phyloP scores from a whole-genome alignment of 495 filamentous ascomycete genomes.

The Aspergillus funiculosus region DNA sequence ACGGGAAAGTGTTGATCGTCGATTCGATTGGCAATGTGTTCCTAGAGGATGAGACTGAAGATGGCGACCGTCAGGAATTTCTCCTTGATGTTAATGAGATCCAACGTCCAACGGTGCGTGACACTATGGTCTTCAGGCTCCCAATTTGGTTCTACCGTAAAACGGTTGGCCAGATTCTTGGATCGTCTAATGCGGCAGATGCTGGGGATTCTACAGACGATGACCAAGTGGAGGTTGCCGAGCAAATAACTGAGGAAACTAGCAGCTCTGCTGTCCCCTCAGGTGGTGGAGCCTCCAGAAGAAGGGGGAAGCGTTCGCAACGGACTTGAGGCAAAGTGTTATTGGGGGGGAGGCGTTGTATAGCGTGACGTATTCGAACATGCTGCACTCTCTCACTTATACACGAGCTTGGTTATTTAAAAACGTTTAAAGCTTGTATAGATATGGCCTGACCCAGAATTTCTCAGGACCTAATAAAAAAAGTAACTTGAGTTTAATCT shows the following conservation, averaged over 20 bases:
- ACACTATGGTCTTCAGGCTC: conserved; percentile 65
- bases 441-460: no score
- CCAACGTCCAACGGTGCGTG: conserved; percentile 54
- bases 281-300: conserved; percentile 21
- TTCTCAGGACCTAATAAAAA: no score
- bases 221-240: conserved; percentile 27
- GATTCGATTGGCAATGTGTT: conserved; percentile 89
- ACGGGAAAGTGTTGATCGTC: conserved; percentile 90
- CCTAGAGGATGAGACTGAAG: conserved; percentile 80
- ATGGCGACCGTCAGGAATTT: conserved; percentile 75
- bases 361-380: background rate
- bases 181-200: conserved; percentile 18
- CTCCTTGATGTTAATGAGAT: conserved; percentile 74
- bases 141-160: conserved; percentile 60
- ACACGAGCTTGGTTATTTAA: no score
- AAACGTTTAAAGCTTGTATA: no score
- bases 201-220: conserved; percentile 22
- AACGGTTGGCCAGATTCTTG: conserved; percentile 51
- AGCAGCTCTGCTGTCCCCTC: conserved; percentile 27
- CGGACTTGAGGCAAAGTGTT: conserved; percentile 31
- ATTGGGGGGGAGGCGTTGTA: background rate
- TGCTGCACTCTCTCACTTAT: background rate
- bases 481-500: no score
- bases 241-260: conserved; percentile 28
- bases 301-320: conserved; percentile 33